Evolutionary conservation across 352 stramenopile species (phyloP).

Genomic region (Globisporangium camurandrum): DNA sequence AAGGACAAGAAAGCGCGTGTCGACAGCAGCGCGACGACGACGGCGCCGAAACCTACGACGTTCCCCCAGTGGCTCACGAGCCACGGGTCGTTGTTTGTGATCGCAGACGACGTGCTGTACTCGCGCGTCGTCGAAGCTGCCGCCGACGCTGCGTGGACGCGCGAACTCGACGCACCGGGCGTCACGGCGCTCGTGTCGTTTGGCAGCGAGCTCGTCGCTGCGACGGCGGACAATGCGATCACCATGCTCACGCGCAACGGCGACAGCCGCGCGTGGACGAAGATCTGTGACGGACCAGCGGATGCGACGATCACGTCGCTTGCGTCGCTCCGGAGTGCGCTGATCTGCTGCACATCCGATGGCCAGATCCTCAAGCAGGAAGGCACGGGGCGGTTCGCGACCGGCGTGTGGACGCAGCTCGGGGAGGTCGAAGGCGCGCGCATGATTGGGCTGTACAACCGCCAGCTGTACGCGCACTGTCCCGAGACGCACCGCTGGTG

Average conservation of each 20-base stretch:
- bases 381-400: conserved; percentile 50
- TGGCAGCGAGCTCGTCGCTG: conserved; percentile 56
- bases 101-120: conserved; percentile 49
- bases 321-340: conserved; percentile 48
- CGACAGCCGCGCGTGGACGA: conserved; percentile 35
- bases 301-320: conserved; percentile 47
- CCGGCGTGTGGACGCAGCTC: conserved; percentile 51
- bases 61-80: conserved; percentile 73
- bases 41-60: conserved; percentile 9
- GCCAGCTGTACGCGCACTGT: conserved; percentile 54
- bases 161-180: conserved; percentile 28
- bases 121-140: conserved; percentile 52
- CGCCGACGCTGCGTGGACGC: conserved; percentile 27
- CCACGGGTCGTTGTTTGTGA: conserved; percentile 64
- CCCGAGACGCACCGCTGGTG: conserved; percentile 26
- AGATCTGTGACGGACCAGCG: conserved; percentile 36
- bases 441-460: conserved; percentile 65
- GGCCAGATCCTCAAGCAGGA: conserved; percentile 67
- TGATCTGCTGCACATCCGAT: conserved; percentile 53
- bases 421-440: conserved; percentile 29
- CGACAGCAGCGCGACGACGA: conserved; percentile 47
- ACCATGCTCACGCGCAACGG: conserved; percentile 38
- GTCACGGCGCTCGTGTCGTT: conserved; percentile 70
- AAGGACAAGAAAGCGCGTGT: conserved; percentile 19
- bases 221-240: conserved; percentile 43